Evolutionary conservation across 2,329 filamentous ascomycete species (phyloP).

Genomic region (Diaporthe aspalathi): DNA sequence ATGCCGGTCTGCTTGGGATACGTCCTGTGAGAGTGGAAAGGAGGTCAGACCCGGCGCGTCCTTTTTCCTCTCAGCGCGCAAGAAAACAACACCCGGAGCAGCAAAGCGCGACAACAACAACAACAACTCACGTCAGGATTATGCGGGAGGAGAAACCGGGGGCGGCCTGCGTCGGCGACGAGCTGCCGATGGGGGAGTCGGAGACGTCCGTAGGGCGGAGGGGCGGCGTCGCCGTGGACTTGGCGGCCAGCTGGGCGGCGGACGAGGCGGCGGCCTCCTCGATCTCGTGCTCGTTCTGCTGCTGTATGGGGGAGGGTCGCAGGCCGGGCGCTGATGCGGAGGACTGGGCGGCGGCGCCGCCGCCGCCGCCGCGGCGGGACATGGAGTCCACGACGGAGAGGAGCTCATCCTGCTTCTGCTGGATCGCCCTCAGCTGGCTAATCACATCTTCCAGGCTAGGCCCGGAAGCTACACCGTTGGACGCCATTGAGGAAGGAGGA

Average conservation of each 20-base stretch:
- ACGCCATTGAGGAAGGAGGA: slow-evolving; percentile 31
- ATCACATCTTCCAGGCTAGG: slow-evolving; percentile 39
- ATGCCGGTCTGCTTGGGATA: slow-evolving; percentile 96
- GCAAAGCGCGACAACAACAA: background rate
- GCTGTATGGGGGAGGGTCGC: slow-evolving; percentile 28
- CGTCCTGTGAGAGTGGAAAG: slow-evolving; percentile 59
- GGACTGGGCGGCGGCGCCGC: background rate
- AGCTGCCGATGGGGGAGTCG: slow-evolving; percentile 18
- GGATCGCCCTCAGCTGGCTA: slow-evolving; percentile 37
- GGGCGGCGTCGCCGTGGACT: slow-evolving; percentile 42
- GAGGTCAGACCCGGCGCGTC: background rate
- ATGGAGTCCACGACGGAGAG: slow-evolving; percentile 39
- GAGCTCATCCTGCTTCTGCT: slow-evolving; percentile 39
- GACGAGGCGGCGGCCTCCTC: slow-evolving; percentile 38
- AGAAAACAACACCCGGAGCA: too few relatives aligned
- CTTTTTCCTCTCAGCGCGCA: background rate
- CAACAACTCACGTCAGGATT: slow-evolving; percentile 38
- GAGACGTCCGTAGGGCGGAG: slow-evolving; percentile 41
- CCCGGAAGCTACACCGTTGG: slow-evolving; percentile 32
- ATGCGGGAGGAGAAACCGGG: slow-evolving; percentile 38
- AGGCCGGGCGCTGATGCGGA: slow-evolving; percentile 15
- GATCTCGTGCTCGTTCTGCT: slow-evolving; percentile 34
- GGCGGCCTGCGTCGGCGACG: slow-evolving; percentile 21
- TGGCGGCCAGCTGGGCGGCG: slow-evolving; percentile 40
- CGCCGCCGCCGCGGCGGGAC: slow-evolving; percentile 1